Conservation (phyloP, 176 grass and related monocot genomes). For the Dendrocalamus sinicus region DNA sequence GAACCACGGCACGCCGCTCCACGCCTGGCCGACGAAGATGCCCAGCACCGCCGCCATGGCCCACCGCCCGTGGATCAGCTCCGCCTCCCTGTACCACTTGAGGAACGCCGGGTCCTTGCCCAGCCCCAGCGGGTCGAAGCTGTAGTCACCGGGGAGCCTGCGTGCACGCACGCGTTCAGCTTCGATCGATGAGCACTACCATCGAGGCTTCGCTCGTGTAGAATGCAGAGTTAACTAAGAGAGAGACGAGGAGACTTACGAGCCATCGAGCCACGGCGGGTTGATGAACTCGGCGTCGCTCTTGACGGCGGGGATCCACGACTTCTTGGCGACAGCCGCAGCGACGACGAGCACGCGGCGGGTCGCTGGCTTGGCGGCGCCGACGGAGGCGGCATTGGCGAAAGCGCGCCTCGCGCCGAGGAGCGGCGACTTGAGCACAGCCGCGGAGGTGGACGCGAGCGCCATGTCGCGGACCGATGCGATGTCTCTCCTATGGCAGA, state of each 20-base stretch:
- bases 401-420: slow-evolving; percentile 61
- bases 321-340: slow-evolving; percentile 71
- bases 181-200: neutral
- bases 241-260: slow-evolving; percentile 53
- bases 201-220: neutral
- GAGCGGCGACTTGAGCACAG: slow-evolving; percentile 72
- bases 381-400: slow-evolving; percentile 53
- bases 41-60: slow-evolving; percentile 91
- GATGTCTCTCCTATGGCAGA: neutral
- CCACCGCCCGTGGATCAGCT: slow-evolving; percentile 98
- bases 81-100: slow-evolving; percentile 98
- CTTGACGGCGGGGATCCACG: slow-evolving; percentile 85
- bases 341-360: slow-evolving; percentile 58
- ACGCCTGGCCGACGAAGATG: slow-evolving; percentile 93
- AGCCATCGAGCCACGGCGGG: slow-evolving; percentile 91
- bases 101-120: slow-evolving; percentile 97
- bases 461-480: slow-evolving; percentile 43
- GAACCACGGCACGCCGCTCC: slow-evolving; percentile 97
- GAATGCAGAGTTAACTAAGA: neutral
- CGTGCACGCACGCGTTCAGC: neutral
- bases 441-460: slow-evolving; percentile 79
- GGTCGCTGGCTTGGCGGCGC: slow-evolving; percentile 31
- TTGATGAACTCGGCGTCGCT: slow-evolving; percentile 80
- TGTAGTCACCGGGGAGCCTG: slow-evolving; percentile 88
- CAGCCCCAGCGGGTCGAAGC: slow-evolving; percentile 91